Evolutionary conservation across 1,139 yeast species (phyloP), one percentile per base, ranked within the genome.

Genomic region (Diutina neorugosa): DNA sequence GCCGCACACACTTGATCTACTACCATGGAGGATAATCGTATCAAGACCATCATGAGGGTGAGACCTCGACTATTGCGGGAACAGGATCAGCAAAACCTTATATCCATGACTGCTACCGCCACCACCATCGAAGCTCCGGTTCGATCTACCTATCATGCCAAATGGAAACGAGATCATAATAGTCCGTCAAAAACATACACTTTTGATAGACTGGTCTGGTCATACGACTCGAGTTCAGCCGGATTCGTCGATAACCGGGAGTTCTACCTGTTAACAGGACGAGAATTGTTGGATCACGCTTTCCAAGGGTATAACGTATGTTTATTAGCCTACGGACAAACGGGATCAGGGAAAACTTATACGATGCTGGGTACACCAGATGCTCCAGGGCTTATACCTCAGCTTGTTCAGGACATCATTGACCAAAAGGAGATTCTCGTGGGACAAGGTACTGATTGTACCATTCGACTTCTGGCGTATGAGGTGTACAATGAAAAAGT

Each of bases 401-500:
- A 77, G 53, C 69, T 83, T 2, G 76, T 86, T 52, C 61, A 69
- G 48, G 82, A 80, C 57, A 68, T 86, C n/a, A 76, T 84, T 57
- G 70, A 69, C 41, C 69, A 73, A 54, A 72, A 80, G 51, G 62
- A 67, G 0, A n/a, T 49, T 1, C 59, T 69, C 18, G 65, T 81
- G 21, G 62, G 60, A 54, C 72, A 73, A 42, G 66, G 71, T 54
- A 69, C 76, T 44, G 76, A 76, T 54, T 77, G 81, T 55, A 80
- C 81, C 20, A 74, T 86, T 12, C 71, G 74, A 53, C 66, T 84
- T 2, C 81, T 88, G 8, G 85, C 81, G 61, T 73, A 82, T 62
- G 94, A 86, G 60, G 80, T 86, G 12, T 86, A 86, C 64, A 86
- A 86, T 60, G 94, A 86, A 62, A 78, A 76, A 55, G 89, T 83